phyloP scores from a whole-genome alignment of 129 eudicot genomes.

The Gnaphalium uliginosum region DNA sequence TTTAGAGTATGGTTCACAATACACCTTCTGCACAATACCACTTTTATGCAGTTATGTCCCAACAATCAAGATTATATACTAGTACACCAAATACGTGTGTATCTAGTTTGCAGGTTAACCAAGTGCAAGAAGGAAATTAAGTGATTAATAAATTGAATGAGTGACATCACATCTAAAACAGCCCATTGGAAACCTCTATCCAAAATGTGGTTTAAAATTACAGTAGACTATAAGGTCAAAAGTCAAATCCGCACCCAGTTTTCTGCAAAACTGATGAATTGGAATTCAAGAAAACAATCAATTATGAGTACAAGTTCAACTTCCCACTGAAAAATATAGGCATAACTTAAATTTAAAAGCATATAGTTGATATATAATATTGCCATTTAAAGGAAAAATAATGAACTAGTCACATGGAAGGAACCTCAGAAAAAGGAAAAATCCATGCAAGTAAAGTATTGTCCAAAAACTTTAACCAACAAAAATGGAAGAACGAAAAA shows the following conservation, averaged over 20 bases:
- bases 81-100: neutral
- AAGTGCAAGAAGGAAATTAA: neutral
- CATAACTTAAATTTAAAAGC: constrained; percentile 20
- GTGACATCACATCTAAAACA: constrained; percentile 23
- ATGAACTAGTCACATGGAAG: constrained; percentile 30
- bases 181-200: constrained; percentile 38
- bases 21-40: too few relatives aligned
- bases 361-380: constrained; percentile 32
- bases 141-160: neutral
- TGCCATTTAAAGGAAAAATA: constrained; percentile 7
- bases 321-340: constrained; percentile 29
- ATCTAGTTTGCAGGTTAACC: constrained; percentile 12
- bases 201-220: constrained; percentile 17
- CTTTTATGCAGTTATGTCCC: too few relatives aligned
- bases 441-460: constrained; percentile 13
- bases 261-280: constrained; percentile 27
- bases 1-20: too few relatives aligned
- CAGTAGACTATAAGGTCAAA: neutral
- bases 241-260: constrained; percentile 45
- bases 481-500: neutral
- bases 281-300: constrained; percentile 29
- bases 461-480: constrained; percentile 18
- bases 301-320: constrained; percentile 32
- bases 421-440: constrained; percentile 33
- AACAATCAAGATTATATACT: neutral